phyloP scores from a whole-genome alignment of 2,329 filamentous ascomycete genomes.

The Trichoderma harzianum region DNA sequence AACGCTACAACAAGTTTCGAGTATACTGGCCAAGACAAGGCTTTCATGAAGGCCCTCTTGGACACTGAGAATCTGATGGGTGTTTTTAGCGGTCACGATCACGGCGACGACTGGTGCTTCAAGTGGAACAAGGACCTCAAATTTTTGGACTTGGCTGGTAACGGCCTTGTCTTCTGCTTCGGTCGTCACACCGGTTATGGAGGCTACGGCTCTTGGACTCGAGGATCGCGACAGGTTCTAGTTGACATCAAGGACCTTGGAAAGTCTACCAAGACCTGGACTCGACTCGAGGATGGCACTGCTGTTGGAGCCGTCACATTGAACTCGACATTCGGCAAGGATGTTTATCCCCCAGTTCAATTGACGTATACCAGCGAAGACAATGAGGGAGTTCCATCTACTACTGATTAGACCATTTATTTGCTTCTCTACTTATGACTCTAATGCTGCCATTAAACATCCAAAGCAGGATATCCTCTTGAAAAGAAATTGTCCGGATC shows the following conservation, averaged over 20 bases:
- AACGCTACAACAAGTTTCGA: not conserved
- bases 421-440: not conserved
- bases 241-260: not conserved
- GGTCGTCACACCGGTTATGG: not conserved
- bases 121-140: not conserved
- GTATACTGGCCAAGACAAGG: not conserved
- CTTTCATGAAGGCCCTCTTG: not conserved
- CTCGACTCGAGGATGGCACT: not conserved
- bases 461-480: not conserved
- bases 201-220: not conserved
- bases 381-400: not conserved
- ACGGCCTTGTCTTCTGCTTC: not conserved
- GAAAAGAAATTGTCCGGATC: conserved; percentile 9
- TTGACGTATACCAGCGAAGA: not conserved
- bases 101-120: not conserved
- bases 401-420: not conserved
- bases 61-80: not conserved
- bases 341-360: not conserved
- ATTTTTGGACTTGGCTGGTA: not conserved
- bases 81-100: not conserved
- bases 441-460: not conserved
- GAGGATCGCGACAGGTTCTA: not conserved
- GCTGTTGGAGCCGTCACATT: not conserved
- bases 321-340: not conserved
- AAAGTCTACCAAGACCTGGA: not conserved